Evolutionary conservation across 352 stramenopile genomes (phyloP).

Genomic region (Saprolegnia diclina): DNA sequence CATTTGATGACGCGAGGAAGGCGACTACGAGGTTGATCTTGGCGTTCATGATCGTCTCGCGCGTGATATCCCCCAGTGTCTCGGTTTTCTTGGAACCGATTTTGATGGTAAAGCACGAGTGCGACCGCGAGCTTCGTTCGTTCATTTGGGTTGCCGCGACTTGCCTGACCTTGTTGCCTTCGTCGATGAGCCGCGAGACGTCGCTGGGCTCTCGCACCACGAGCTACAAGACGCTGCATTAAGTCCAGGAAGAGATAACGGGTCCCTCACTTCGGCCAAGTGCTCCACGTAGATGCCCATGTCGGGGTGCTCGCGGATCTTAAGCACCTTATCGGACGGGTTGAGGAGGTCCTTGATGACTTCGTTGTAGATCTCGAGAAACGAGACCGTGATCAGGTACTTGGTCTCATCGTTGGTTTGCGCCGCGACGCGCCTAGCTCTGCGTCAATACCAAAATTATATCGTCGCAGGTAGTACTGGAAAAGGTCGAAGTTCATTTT

Average conservation of each 20-base stretch:
- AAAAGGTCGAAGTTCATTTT: constrained; percentile 91
- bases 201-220: constrained; percentile 75
- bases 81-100: constrained; percentile 76
- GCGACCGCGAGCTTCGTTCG: constrained; percentile 68
- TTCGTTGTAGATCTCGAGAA: constrained; percentile 98
- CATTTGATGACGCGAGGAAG: constrained; percentile 35
- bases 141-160: constrained; percentile 78
- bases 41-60: constrained; percentile 64
- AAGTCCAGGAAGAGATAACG: background rate
- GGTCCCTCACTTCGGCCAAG: constrained; percentile 47
- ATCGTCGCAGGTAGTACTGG: constrained; percentile 73
- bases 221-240: constrained; percentile 28
- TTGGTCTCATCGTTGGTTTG: constrained; percentile 66
- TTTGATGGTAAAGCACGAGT: constrained; percentile 80
- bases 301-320: constrained; percentile 89
- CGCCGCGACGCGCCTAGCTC: constrained; percentile 24
- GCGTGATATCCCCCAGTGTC: constrained; percentile 75
- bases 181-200: constrained; percentile 63
- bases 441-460: no score
- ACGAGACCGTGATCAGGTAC: constrained; percentile 92
- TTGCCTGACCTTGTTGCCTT: constrained; percentile 61
- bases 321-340: constrained; percentile 84
- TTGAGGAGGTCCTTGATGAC: constrained; percentile 95
- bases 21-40: constrained; percentile 85
- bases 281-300: constrained; percentile 92